Evolutionary conservation across 257 asterid genomes (phyloP), one percentile per base, ranked within the genome.

Genomic region (Salvia miltiorrhiza): DNA sequence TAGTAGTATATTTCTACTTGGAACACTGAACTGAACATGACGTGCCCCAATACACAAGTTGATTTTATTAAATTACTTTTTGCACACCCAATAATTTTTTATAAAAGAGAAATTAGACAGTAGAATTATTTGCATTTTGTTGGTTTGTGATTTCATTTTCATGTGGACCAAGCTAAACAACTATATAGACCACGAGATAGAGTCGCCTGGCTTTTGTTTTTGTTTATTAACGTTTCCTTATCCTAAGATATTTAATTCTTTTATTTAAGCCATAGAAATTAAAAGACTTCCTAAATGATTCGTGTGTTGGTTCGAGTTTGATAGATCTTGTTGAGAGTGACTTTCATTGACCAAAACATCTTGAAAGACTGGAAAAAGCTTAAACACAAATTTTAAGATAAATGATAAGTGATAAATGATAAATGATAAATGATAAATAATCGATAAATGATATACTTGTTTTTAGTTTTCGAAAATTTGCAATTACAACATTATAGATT

Each of bases 21-120:
- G 63, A 44, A 72, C 48, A 66, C 53, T 66, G 71, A 71, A 49
- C 50, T 59, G 40, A 44, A 20, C 5, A 19, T 43, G 57, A 39
- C 5, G 43, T 56, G 44, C 43, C 21, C 43, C 30, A 35, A 37
- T 10, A 5, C 20, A 54, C 82, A 47, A 65, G 63, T 71, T 78
- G 70, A 47, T 54, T 21, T 69, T 41, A 35, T 55, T 57, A 23
- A 33, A 73, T 55, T 33, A 45, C 7, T 35, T 19, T 37, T 69
- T 16, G 8, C 32, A 19, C 16, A 7, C 26, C 50, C 65, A 37
- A 67, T 48, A 17, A 7, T 12, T 61, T 37, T 16, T 37, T 58
- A 7, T 37, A 17, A 58, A 37, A 14, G 6, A 21, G 7, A 73
- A 32, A 57, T 10, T n/a, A 48, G 62, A 24, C 50, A 13, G 64